phyloP scores from a whole-genome alignment of 306 rosid genomes.

The Prunus davidiana region DNA sequence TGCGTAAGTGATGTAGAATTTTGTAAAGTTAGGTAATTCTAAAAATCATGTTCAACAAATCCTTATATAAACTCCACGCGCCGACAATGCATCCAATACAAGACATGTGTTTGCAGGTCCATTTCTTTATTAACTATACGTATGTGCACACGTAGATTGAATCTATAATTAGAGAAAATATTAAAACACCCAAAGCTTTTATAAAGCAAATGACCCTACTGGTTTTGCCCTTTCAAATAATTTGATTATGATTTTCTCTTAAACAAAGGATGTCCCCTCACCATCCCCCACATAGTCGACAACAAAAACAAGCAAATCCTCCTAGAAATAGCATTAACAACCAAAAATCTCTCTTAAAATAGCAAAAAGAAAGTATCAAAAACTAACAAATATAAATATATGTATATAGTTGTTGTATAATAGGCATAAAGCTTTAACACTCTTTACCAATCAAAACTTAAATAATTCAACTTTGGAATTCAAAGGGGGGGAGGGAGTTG shows the following conservation, averaged over 20 bases:
- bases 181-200: conserved; percentile 3
- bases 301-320: not conserved
- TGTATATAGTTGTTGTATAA: no score
- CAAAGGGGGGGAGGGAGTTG: conserved; percentile 25
- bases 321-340: not conserved
- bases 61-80: not conserved
- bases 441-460: not conserved
- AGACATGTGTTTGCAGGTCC: conserved; percentile 44
- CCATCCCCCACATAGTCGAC: not conserved
- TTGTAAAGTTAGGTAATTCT: not conserved
- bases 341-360: not conserved
- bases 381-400: not conserved
- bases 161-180: conserved; percentile 17
- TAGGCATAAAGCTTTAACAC: not conserved
- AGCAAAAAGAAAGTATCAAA: not conserved
- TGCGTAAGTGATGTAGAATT: not conserved
- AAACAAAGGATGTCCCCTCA: not conserved
- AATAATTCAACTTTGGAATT: conserved; percentile 24
- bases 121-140: conserved; percentile 27
- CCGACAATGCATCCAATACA: conserved; percentile 49
- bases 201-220: not conserved
- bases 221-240: not conserved
- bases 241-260: conserved; percentile 1
- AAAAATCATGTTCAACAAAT: not conserved
- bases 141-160: conserved; percentile 39